phyloP scores from a whole-genome alignment of 2,329 filamentous ascomycete genomes.

The Colletotrichum somersetense region DNA sequence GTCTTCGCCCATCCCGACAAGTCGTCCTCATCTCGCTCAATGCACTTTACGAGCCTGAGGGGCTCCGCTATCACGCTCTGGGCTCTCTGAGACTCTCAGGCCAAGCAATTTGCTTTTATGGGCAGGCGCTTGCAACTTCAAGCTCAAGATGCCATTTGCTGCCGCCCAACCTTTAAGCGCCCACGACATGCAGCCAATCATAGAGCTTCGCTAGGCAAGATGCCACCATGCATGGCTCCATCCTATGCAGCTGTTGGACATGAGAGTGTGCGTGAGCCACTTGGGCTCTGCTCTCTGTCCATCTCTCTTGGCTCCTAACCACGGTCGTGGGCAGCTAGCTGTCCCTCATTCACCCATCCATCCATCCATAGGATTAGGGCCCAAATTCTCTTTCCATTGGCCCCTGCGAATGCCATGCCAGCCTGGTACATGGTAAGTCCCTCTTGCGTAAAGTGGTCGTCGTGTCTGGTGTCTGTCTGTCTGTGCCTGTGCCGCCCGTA shows the following conservation, averaged over 20 bases:
- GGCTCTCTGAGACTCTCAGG: slow-evolving; percentile 26
- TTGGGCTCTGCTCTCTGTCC: slow-evolving; percentile 6
- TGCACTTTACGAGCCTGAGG: slow-evolving; percentile 32
- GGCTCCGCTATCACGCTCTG: slow-evolving; percentile 26
- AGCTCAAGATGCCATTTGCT: slow-evolving; percentile 40
- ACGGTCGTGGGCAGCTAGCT: slow-evolving; percentile 28
- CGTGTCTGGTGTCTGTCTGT: background rate
- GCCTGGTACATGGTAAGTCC: slow-evolving; percentile 22
- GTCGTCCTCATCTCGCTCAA: slow-evolving; percentile 28
- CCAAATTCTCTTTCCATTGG: slow-evolving; percentile 12
- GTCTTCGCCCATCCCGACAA: slow-evolving; percentile 21
- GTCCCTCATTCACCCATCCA: slow-evolving; percentile 13
- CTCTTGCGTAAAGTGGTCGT: slow-evolving; percentile 17
- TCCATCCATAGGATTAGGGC: background rate
- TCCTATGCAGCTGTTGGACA: slow-evolving; percentile 7
- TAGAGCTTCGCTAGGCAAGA: slow-evolving; percentile 38
- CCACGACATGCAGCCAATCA: slow-evolving; percentile 41
- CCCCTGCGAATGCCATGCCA: slow-evolving; percentile 35
- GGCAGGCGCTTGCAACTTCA: slow-evolving; percentile 40
- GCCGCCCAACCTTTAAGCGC: slow-evolving; percentile 41
- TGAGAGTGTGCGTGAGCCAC: slow-evolving; percentile 11
- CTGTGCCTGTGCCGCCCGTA: slow-evolving; percentile 4
- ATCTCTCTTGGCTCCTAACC: background rate
- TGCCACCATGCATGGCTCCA: slow-evolving; percentile 41
- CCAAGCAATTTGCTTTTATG: slow-evolving; percentile 35